Base-by-base conservation (phyloP, 495 filamentous ascomycete species). In the Neurospora tetraspora region DNA sequence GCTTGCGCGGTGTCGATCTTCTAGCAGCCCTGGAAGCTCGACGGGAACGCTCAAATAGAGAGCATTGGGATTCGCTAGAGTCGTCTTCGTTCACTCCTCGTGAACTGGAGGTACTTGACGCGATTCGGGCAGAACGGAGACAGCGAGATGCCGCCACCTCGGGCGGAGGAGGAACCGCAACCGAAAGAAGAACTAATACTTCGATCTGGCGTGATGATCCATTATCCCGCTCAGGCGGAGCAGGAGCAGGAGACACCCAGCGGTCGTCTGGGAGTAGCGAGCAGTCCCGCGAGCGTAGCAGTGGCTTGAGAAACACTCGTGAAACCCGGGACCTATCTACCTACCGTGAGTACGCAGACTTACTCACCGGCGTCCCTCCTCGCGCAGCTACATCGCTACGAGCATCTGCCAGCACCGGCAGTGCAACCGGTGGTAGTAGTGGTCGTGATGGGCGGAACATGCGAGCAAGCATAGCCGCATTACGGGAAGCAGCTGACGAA, bases 11-110 rank as follows among this genome's bases (percentile, higher is more conserved):
- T 27, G 27, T 59, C 5, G 47, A 65, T 65, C 27, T 36, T 27
- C 20, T 65, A 34, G 53, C 23, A 18, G 53, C 53, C 23, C 31
- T 65, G 23, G 53, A 65, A 36, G 53, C 53, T 65, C 23, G 53
- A 34, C 53, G 12, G 27, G 23, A 65, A 16, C 53, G 53, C 27
- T 65, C 53, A 65, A 65, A 65, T 36, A 65, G 76, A 74, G 77
- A 77, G 20, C 75, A 80, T 47, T 71, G 73, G 36, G 78, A 77
- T 68, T 70, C 36, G 16, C 38, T 38, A 27, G 53, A 34, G 53
- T 65, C 53, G 1, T 16, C 12, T 65, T 16, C 53, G 14, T 65
- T 65, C 14, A 27, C 53, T 34, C 53, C 53, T 36, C 23, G 23
- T 65, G 53, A 65, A 36, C 53, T 65, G 53, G 53, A 65, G 27